Percentiles rank a stretch among this genome's conserved stretches.
Conservation (phyloP, 176 grass and related monocot species). For the Tuctoria greenei region DNA sequence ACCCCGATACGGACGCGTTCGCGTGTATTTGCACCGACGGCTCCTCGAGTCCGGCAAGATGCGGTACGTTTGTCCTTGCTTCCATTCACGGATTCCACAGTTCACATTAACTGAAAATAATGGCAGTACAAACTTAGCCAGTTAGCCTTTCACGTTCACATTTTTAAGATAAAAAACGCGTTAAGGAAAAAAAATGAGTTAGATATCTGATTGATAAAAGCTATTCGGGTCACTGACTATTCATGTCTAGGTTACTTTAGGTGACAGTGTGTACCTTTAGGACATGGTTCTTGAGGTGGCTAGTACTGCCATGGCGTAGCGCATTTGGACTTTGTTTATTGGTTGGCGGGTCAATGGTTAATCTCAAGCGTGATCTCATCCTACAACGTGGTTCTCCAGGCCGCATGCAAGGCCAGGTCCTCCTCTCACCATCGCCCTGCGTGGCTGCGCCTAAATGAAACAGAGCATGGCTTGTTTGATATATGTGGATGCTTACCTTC, state of each 20-base stretch:
- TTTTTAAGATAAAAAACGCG: not conserved
- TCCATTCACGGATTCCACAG: not conserved
- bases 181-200: not conserved
- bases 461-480: not conserved
- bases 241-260: not conserved
- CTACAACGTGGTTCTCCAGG: not conserved
- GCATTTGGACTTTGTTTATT: not conserved
- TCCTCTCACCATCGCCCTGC: not conserved
- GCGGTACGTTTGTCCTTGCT: constrained; percentile 24
- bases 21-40: constrained; percentile 55
- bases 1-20: constrained; percentile 21
- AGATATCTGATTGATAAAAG: not conserved
- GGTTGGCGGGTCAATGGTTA: not conserved
- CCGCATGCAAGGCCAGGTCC: not conserved
- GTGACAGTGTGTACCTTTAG: not conserved
- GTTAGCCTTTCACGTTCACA: not conserved
- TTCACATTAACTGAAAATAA: not conserved
- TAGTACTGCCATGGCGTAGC: not conserved
- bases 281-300: not conserved
- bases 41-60: not conserved
- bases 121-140: not conserved
- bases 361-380: not conserved
- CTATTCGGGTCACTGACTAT: not conserved
- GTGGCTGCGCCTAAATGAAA: not conserved
- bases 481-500: constrained; percentile 17